Evolutionary conservation across 495 filamentous ascomycete genomes (phyloP).

Genomic region (Mycothermus thermophilus): DNA sequence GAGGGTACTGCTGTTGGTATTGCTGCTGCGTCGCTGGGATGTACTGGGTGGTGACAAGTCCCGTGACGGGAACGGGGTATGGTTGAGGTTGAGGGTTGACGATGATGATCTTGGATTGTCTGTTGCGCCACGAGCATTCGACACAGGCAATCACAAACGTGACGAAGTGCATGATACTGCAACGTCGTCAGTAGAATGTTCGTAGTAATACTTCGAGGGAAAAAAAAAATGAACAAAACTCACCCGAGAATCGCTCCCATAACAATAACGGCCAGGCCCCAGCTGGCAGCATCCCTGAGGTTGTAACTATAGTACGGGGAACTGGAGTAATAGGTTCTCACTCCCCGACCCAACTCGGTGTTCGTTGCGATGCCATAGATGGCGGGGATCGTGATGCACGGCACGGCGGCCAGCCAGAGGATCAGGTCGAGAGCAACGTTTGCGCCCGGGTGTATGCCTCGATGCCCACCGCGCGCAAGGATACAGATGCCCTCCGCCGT

Average conservation of each 20-base stretch:
- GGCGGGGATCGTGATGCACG: neutral
- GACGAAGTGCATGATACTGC: constrained; percentile 2
- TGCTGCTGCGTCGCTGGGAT: too few species aligned
- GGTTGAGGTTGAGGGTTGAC: too few species aligned
- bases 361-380: neutral
- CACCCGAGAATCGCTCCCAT: constrained; percentile 1
- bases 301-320: neutral
- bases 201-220: too few species aligned
- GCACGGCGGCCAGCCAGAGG: constrained; percentile 5
- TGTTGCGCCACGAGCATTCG: too few species aligned
- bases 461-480: constrained; percentile 4
- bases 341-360: too few species aligned
- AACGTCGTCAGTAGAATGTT: neutral
- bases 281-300: neutral
- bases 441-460: constrained; percentile 10
- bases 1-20: too few species aligned
- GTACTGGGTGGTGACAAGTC: too few species aligned
- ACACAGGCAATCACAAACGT: constrained; percentile 3
- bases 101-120: too few species aligned
- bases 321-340: neutral
- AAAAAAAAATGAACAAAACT: neutral
- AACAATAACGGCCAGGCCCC: constrained; percentile 1
- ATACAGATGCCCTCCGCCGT: constrained; percentile 7
- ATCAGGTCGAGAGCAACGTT: constrained; percentile 9
- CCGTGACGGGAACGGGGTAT: too few species aligned